Conservation (phyloP, 352 stramenopile genomes). For the Phytophthora boehmeriae region DNA sequence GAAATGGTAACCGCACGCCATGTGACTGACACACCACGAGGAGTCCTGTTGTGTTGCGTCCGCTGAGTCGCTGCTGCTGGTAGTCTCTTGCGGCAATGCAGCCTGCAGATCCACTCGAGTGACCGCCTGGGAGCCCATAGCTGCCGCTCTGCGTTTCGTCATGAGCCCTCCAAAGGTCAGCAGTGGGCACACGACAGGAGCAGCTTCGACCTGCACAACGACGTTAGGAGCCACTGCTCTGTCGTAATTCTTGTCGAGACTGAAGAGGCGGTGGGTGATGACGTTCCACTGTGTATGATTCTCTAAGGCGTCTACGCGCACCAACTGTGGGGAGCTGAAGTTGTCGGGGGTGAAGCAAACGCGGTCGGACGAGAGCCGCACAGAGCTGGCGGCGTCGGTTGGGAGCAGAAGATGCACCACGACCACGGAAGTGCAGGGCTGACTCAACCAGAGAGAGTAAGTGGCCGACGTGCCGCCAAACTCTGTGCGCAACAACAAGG, state of each 20-base stretch:
- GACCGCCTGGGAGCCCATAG: slow-evolving; percentile 27
- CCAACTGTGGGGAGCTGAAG: slow-evolving; percentile 60
- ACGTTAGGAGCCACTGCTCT: slow-evolving; percentile 52
- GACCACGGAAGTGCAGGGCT: slow-evolving; percentile 66
- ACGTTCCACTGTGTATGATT: slow-evolving; percentile 47
- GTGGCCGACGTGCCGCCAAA: slow-evolving; percentile 64
- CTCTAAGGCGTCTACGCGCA: slow-evolving; percentile 64
- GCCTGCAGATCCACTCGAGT: slow-evolving; percentile 41
- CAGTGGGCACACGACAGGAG: slow-evolving; percentile 36
- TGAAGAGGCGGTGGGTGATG: slow-evolving; percentile 69
- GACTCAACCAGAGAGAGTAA: slow-evolving; percentile 65
- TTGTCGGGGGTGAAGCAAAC: slow-evolving; percentile 76
- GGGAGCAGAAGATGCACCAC: slow-evolving; percentile 72
- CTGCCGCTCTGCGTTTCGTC: slow-evolving; percentile 51
- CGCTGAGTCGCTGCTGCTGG: not conserved
- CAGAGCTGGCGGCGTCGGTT: slow-evolving; percentile 41
- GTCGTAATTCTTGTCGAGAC: slow-evolving; percentile 71
- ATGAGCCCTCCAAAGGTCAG: slow-evolving; percentile 52
- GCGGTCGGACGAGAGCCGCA: slow-evolving; percentile 67
- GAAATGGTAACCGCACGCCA: slow-evolving; percentile 68
- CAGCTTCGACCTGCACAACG: slow-evolving; percentile 52
- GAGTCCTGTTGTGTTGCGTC: slow-evolving; percentile 7
- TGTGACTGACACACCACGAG: slow-evolving; percentile 54
- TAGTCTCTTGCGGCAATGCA: slow-evolving; percentile 18
- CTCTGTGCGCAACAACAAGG: slow-evolving; percentile 52